Conservation (phyloP, 306 rosid species). For the Trichosanthes cucumerina region DNA sequence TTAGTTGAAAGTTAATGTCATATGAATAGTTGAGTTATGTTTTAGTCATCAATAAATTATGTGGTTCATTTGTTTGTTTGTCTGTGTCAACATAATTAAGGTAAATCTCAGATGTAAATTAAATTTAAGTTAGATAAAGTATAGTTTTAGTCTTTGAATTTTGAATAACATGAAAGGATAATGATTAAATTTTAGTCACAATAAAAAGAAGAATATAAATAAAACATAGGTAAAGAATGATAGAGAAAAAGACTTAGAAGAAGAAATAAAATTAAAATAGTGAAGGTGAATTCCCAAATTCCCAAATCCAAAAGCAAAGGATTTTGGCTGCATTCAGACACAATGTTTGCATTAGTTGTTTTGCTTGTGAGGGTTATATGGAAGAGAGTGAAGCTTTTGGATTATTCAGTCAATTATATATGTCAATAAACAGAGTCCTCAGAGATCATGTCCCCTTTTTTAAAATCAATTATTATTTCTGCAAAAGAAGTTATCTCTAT, state of each 20-base stretch:
- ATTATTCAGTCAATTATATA: neutral
- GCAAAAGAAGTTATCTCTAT: no score
- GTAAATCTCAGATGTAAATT: no score
- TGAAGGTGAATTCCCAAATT: neutral
- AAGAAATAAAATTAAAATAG: neutral
- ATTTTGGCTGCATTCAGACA: neutral
- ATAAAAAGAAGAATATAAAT: neutral
- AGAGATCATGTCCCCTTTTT: neutral
- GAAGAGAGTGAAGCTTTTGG: conserved; percentile 5
- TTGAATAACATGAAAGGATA: no score
- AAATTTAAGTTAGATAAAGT: no score
- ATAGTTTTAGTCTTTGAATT: no score
- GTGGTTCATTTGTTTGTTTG: no score
- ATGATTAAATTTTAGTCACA: neutral
- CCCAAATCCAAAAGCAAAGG: neutral
- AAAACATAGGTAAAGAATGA: neutral
- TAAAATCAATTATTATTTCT: neutral
- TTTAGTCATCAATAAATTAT: no score
- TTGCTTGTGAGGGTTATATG: neutral
- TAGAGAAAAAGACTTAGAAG: neutral
- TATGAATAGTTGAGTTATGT: no score
- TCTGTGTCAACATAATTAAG: no score
- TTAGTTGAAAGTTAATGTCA: no score
- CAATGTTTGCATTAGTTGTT: neutral
- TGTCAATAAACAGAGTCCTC: neutral